Evolutionary conservation across 2,329 filamentous ascomycete species (phyloP).

Genomic region (Monascus ruber): DNA sequence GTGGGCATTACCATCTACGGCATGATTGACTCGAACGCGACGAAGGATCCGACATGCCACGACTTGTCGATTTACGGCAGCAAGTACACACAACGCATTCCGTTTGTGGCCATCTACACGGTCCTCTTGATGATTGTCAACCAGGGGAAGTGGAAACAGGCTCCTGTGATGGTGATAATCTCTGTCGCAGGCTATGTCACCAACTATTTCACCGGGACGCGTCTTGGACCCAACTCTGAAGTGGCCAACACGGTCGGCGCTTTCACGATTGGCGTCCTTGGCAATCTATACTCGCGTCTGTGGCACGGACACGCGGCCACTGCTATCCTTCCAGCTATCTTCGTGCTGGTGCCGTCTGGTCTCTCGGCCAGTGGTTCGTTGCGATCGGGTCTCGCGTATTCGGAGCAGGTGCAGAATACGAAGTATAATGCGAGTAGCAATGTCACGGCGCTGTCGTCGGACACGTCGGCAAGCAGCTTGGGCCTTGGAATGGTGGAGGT

Average conservation of each 20-base stretch:
- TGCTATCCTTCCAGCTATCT: background rate
- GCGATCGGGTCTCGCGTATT: background rate
- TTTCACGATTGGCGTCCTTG: background rate
- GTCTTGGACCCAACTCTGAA: background rate
- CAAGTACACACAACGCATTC: background rate
- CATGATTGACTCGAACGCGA: background rate
- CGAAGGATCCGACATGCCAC: background rate
- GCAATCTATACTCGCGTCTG: background rate
- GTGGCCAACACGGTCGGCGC: slow-evolving; percentile 1
- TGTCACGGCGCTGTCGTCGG: background rate
- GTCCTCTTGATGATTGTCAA: background rate
- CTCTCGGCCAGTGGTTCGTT: background rate
- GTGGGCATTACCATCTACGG: background rate
- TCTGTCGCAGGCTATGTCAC: background rate
- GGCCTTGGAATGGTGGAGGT: slow-evolving; percentile 21
- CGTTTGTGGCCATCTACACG: background rate
- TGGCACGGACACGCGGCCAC: slow-evolving; percentile 1
- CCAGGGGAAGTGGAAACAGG: slow-evolving; percentile 1
- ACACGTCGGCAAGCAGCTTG: slow-evolving; percentile 1
- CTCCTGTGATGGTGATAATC: background rate
- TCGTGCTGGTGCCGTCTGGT: background rate
- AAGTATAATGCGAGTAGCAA: background rate
- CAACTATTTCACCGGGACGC: background rate
- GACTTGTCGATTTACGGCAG: background rate
- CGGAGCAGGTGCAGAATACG: background rate